Evolutionary conservation across 495 filamentous ascomycete species (phyloP).

Genomic region (Hypoxylon subgilvum): DNA sequence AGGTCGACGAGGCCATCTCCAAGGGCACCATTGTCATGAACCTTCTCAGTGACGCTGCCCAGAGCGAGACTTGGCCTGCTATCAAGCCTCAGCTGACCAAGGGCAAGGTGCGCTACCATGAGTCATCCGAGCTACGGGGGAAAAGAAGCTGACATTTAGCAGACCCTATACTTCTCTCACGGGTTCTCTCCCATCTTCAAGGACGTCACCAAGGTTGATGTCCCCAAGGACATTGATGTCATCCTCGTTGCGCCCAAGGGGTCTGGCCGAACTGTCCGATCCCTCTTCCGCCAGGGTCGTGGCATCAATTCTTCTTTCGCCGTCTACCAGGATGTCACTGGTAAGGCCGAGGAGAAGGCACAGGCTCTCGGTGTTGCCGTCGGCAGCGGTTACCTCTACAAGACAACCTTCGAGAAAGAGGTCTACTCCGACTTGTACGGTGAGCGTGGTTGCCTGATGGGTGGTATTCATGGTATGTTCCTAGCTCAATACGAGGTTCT

Average conservation of each 20-base stretch:
- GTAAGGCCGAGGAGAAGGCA: constrained; percentile 97
- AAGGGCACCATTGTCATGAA: constrained; percentile 98
- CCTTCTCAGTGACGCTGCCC: constrained; percentile 94
- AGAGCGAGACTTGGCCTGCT: constrained; percentile 95
- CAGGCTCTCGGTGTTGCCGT: constrained; percentile 95
- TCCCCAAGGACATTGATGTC: constrained; percentile 93
- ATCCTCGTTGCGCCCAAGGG: constrained; percentile 99
- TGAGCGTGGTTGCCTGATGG: constrained; percentile 99
- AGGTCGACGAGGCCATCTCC: constrained; percentile 91
- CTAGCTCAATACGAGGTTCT: constrained; percentile 99
- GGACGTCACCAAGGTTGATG: constrained; percentile 97
- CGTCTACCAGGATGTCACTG: constrained; percentile 98
- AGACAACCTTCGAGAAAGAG: constrained; percentile 99
- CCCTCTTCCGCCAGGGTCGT: constrained; percentile 95
- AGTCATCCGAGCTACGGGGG: constrained; percentile 11
- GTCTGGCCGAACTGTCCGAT: constrained; percentile 96
- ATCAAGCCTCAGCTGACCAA: constrained; percentile 98
- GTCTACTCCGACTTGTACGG: constrained; percentile 99
- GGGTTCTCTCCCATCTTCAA: constrained; percentile 99
- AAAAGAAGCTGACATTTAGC: constrained; percentile 26
- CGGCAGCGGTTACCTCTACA: constrained; percentile 97
- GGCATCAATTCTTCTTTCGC: constrained; percentile 99
- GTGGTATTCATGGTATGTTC: constrained; percentile 99
- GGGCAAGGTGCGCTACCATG: constrained; percentile 74
- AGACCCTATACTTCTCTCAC: constrained; percentile 99